Evolutionary conservation across 371 early-diverging fungal species (phyloP).

Genomic region (Mortierella sp.): DNA sequence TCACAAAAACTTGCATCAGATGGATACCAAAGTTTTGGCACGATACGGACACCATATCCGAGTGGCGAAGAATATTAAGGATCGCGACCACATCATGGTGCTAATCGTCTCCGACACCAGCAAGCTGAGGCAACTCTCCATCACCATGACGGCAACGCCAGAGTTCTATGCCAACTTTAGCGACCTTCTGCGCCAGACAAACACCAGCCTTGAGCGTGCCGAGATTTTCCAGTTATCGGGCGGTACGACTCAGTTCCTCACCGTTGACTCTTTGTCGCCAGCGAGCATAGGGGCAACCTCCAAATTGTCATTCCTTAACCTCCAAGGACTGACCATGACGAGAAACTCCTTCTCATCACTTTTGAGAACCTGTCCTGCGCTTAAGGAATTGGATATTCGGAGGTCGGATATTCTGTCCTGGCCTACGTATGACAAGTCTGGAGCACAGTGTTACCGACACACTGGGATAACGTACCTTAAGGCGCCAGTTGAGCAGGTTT

Average conservation of each 20-base stretch:
- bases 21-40: background rate
- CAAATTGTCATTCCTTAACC: background rate
- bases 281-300: background rate
- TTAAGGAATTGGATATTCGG: background rate
- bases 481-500: background rate
- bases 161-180: background rate
- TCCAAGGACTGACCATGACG: background rate
- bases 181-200: background rate
- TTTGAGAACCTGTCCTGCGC: background rate
- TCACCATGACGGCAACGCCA: background rate
- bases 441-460: background rate
- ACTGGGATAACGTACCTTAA: background rate
- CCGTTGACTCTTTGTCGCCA: background rate
- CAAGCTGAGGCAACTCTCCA: background rate
- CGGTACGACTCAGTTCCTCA: too few species aligned
- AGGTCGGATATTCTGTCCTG: background rate
- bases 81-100: background rate
- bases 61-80: background rate
- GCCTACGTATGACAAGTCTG: background rate
- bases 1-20: background rate
- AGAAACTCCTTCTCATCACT: background rate
- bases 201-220: background rate
- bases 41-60: slow-evolving; percentile 13
- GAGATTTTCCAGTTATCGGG: background rate
- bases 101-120: background rate